These are phyloP conservation scores for Prunus dulcis DNA, from an alignment of 306 rosid genomes.

Conservation along the genomic window DNA sequence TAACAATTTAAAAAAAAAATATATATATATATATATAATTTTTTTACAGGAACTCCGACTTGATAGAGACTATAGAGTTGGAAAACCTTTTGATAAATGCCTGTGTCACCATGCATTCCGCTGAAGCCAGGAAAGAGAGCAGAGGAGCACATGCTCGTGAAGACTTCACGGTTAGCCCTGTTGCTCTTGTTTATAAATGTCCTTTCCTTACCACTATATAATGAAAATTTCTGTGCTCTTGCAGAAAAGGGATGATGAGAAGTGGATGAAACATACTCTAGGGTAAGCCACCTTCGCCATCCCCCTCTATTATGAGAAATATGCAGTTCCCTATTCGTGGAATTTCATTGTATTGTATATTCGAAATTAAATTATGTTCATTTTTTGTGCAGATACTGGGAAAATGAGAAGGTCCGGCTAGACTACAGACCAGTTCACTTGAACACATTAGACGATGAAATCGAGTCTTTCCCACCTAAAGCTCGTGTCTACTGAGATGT, in stretches of 20 bases:
- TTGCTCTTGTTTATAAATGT: not conserved
- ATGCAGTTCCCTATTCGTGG: not conserved
- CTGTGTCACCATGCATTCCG: constrained; percentile 83
- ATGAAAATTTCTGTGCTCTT: constrained; percentile 29
- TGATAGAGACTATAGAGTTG: constrained; percentile 80
- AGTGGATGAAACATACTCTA: constrained; percentile 88
- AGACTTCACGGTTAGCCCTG: constrained; percentile 57
- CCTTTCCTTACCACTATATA: constrained; percentile 4
- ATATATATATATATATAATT: not conserved
- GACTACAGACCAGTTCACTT: constrained; percentile 93
- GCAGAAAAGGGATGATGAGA: constrained; percentile 93
- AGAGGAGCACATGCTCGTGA: constrained; percentile 97
- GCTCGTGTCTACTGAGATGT: constrained; percentile 79
- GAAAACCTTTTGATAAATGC: constrained; percentile 94
- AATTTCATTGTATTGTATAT: constrained; percentile 4
- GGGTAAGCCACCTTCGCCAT: constrained; percentile 58
- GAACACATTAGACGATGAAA: constrained; percentile 84
- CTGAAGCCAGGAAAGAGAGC: constrained; percentile 96
- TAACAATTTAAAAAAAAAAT: not conserved
- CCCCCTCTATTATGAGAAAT: not conserved
- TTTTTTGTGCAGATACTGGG: constrained; percentile 69
- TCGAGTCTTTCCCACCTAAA: constrained; percentile 89
- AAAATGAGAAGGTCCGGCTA: constrained; percentile 67
- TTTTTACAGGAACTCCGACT: constrained; percentile 73
- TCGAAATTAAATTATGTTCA: constrained; percentile 19